Conservation (phyloP, 495 filamentous ascomycete species). For the Hypoxylon trugodes region DNA sequence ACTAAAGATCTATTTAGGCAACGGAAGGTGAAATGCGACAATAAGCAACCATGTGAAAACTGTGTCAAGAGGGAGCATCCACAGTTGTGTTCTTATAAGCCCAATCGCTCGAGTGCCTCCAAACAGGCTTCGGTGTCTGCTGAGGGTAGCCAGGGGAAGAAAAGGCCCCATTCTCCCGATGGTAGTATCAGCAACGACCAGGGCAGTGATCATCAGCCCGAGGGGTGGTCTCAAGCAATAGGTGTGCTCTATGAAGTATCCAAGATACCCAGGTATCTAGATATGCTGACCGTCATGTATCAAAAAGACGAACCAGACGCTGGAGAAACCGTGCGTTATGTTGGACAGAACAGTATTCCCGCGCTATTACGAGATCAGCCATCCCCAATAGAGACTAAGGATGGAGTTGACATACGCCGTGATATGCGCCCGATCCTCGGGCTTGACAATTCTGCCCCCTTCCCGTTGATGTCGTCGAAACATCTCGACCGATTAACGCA, state of each 20-base stretch:
- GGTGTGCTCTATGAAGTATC: conserved; percentile 40
- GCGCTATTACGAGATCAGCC: conserved; percentile 72
- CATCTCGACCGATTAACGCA: conserved; percentile 74
- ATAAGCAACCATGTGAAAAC: conserved; percentile 75
- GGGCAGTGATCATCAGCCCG: conserved; percentile 51
- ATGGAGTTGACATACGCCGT: conserved; percentile 59
- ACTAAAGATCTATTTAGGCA: conserved; percentile 54
- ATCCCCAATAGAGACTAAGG: conserved; percentile 54
- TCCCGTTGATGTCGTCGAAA: conserved; percentile 80
- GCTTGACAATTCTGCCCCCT: conserved; percentile 84
- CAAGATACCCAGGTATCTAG: conserved; percentile 9
- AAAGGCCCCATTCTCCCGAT: conserved; percentile 57
- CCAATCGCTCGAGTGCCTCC: conserved; percentile 66
- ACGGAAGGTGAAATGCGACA: conserved; percentile 79
- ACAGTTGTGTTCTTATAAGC: conserved; percentile 76
- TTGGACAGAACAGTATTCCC: conserved; percentile 70
- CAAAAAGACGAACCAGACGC: conserved; percentile 67
- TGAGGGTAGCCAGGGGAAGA: conserved; percentile 46
- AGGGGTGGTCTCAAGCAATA: conserved; percentile 51
- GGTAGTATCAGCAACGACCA: conserved; percentile 46
- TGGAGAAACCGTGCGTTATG: conserved; percentile 69
- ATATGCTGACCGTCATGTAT: conserved; percentile 42
- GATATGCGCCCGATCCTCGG: conserved; percentile 83
- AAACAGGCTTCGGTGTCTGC: conserved; percentile 50
- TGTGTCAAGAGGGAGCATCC: conserved; percentile 78